A percentile compares a stretch with the other conserved stretches of the same genome.
These are phyloP conservation scores for Cicer pinnatifidum DNA, from an alignment of 306 rosid genomes.

Conservation along the genomic window DNA sequence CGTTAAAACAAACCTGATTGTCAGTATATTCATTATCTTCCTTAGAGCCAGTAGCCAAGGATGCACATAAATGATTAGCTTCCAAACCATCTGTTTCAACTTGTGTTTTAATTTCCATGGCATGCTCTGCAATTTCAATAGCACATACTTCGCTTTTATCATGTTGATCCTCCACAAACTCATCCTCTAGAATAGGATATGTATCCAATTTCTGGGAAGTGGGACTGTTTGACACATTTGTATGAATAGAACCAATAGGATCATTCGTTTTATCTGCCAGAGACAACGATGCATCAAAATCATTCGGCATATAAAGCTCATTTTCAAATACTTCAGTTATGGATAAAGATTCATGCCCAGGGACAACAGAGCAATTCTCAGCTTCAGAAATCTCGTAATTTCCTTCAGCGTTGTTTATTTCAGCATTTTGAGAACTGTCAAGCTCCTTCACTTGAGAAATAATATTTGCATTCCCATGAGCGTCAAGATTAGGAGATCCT, in stretches of 20 bases:
- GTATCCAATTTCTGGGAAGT: conserved; percentile 54
- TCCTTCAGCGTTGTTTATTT: conserved; percentile 54
- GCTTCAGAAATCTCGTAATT: conserved; percentile 50
- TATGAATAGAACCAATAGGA: conserved; percentile 53
- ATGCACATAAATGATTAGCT: conserved; percentile 43
- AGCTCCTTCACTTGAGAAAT: conserved; percentile 44
- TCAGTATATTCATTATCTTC: conserved; percentile 54
- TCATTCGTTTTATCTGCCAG: conserved; percentile 53
- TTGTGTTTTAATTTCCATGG: conserved; percentile 50
- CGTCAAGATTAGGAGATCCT: conserved; percentile 52
- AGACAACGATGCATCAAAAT: conserved; percentile 43
- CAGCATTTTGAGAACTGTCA: conserved; percentile 49
- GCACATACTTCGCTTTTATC: conserved; percentile 49
- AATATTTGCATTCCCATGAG: conserved; percentile 41
- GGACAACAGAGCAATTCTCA: conserved; percentile 48
- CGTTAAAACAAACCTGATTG: conserved; percentile 49
- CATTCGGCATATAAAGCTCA: conserved; percentile 41
- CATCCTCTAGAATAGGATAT: conserved; percentile 52
- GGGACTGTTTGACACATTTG: conserved; percentile 51
- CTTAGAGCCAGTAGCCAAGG: conserved; percentile 49
- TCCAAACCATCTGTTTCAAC: conserved; percentile 52
- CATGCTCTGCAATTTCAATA: conserved; percentile 47
- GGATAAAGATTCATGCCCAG: conserved; percentile 52
- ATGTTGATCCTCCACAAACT: conserved; percentile 42
- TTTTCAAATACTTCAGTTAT: conserved; percentile 49